Base-by-base conservation (phyloP, 1,284 basidiomycete species). In the Melampsora abietis-canadensis region DNA sequence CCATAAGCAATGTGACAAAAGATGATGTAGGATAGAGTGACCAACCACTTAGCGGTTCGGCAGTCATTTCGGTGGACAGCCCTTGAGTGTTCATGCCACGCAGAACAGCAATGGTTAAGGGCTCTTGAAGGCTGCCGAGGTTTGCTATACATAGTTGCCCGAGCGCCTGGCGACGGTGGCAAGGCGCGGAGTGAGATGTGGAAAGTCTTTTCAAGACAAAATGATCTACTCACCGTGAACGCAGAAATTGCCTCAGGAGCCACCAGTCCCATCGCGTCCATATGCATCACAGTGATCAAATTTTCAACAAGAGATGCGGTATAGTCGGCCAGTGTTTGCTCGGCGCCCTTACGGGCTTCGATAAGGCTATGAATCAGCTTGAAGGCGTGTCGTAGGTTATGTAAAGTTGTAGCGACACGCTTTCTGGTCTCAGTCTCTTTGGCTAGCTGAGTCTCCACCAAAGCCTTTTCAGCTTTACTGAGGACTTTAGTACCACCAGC, bases 381-480 rank as follows among this genome's bases (percentile, higher is more conserved):
- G 17, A 95, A 84, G 2, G 90, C 92, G 6, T 90, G 87, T 1
- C 85, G 81, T 19, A 94, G 82, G 17, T 83, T 84, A 0, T 82
- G 80, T 77, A 90, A 87, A 4, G 90, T 82, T 0, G 76, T 78
- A 1, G 81, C 79, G 0, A 97, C 89, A 37, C 84, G 85, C 51
- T 84, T 80, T 15, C 94, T 87, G 8, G 90, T 85, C 2, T 83
- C 85, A 0, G 86, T 83, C 80, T 98, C 94, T 78, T 91, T 91
- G 44, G 87, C 86, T 6, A 94, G 84, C 80, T 96, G 94, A 1
- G 87, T 87, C 63, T 89, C 86, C 6, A 96, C 87, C 3, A 91
- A 85, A 0, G 87, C 88, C 77, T 90, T 88, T 75, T 95, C 92
- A 77, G 90, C 88, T 81, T 94, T 96, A 1, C 90, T 91, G 2